These are phyloP conservation scores for Aspergillus awamori DNA, from an alignment of 2,329 filamentous ascomycete genomes.

Conservation along the genomic window DNA sequence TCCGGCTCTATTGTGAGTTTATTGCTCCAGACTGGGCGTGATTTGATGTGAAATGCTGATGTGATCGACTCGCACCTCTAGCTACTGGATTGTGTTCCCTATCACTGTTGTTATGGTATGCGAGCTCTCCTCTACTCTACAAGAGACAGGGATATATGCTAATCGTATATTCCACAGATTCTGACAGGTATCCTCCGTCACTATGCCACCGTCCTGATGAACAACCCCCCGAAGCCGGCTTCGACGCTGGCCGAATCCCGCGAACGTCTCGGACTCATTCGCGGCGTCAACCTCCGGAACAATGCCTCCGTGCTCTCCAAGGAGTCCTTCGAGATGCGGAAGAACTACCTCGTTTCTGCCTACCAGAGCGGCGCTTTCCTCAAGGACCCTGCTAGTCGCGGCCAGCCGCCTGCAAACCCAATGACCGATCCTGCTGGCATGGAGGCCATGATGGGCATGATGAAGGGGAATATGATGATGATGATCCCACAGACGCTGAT, in stretches of 20 bases:
- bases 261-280: slow-evolving; percentile 82
- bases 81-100: slow-evolving; percentile 98
- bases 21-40: slow-evolving; percentile 16
- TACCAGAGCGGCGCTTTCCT: slow-evolving; percentile 87
- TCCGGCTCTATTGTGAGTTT: slow-evolving; percentile 89
- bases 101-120: slow-evolving; percentile 94
- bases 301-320: slow-evolving; percentile 81
- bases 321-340: slow-evolving; percentile 75
- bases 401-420: slow-evolving; percentile 87
- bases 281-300: slow-evolving; percentile 79
- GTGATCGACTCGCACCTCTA: slow-evolving; percentile 43
- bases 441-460: slow-evolving; percentile 99
- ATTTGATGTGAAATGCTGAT: slow-evolving; percentile 2
- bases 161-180: slow-evolving; percentile 57
- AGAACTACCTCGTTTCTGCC: slow-evolving; percentile 75
- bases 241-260: slow-evolving; percentile 64
- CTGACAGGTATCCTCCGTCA: slow-evolving; percentile 94
- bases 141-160: background rate
- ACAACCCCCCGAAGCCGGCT: slow-evolving; percentile 76
- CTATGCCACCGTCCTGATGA: slow-evolving; percentile 91
- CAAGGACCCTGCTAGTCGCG: slow-evolving; percentile 82
- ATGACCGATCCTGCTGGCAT: slow-evolving; percentile 94
- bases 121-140: background rate
- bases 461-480: slow-evolving; percentile 99
- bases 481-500: slow-evolving; percentile 98